phyloP scores from a whole-genome alignment of 768 basidiomycete genomes.

The Amanita pseudoporphyria region DNA sequence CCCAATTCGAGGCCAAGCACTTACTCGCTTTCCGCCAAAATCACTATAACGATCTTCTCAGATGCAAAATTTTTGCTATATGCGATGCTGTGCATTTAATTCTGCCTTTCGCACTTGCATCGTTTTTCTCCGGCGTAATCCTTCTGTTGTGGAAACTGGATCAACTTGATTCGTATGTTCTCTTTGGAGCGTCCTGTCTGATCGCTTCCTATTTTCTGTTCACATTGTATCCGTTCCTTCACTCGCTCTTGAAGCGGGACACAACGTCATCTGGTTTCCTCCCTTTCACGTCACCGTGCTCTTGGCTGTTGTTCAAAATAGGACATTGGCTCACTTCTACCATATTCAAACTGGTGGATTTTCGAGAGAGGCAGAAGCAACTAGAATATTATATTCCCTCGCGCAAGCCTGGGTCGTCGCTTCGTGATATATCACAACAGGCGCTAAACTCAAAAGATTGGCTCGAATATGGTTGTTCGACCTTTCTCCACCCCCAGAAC shows the following conservation, averaged over 20 bases:
- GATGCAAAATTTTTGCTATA: neutral
- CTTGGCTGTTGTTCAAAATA: neutral
- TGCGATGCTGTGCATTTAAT: neutral
- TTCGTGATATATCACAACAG: neutral
- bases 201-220: neutral
- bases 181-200: neutral
- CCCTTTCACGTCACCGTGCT: neutral
- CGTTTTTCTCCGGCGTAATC: neutral
- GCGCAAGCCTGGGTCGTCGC: neutral
- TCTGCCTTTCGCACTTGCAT: neutral
- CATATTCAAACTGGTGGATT: neutral
- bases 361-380: neutral
- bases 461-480: neutral
- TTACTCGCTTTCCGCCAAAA: constrained; percentile 7
- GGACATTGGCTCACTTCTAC: neutral
- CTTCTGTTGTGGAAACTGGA: neutral
- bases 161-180: neutral
- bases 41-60: neutral
- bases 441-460: neutral
- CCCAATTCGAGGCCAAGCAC: constrained; percentile 3
- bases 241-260: neutral
- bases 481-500: neutral
- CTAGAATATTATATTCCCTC: neutral
- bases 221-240: neutral
- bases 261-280: neutral